These are phyloP conservation scores for Volvox reticuliferus DNA, from an alignment of 139 green algal genomes.

Conservation along the genomic window DNA sequence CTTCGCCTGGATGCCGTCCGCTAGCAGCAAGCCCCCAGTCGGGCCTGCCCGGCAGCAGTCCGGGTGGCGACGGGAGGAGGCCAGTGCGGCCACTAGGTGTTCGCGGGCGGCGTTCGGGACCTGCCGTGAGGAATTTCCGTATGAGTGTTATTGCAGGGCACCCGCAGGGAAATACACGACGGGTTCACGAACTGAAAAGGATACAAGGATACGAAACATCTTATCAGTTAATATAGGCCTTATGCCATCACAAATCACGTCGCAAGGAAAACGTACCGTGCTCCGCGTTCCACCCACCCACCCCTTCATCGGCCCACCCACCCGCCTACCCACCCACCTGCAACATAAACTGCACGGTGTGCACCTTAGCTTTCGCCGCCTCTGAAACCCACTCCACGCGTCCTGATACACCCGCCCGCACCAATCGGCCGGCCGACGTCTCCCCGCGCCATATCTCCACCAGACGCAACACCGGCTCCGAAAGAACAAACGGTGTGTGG, in stretches of 20 bases:
- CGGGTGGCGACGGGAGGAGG: constrained; percentile 17
- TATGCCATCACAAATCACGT: too few species aligned
- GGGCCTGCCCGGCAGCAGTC: constrained; percentile 7
- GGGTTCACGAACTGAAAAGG: too few species aligned
- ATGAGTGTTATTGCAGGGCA: too few species aligned
- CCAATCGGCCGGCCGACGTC: not conserved
- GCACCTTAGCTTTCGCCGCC: constrained; percentile 34
- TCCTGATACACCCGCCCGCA: constrained; percentile 1
- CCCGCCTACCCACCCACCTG: not conserved
- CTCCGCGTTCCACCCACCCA: too few species aligned
- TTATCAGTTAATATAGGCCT: too few species aligned
- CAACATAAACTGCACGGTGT: constrained; percentile 44
- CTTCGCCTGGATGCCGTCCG: constrained; percentile 40
- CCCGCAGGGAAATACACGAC: too few species aligned
- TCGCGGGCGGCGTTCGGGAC: not conserved
- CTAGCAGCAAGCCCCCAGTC: not conserved
- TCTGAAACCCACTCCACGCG: constrained; percentile 44
- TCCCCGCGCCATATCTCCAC: constrained; percentile 27
- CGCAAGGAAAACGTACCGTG: too few species aligned
- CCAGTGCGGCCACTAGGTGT: constrained; percentile 2
- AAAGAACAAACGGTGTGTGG: not conserved
- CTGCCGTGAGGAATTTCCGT: not conserved
- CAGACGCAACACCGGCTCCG: constrained; percentile 43
- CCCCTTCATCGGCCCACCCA: not conserved
- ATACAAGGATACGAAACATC: too few species aligned